Conservation (phyloP, 805 yeast genomes). For the Kodamaea neixiangensis region DNA sequence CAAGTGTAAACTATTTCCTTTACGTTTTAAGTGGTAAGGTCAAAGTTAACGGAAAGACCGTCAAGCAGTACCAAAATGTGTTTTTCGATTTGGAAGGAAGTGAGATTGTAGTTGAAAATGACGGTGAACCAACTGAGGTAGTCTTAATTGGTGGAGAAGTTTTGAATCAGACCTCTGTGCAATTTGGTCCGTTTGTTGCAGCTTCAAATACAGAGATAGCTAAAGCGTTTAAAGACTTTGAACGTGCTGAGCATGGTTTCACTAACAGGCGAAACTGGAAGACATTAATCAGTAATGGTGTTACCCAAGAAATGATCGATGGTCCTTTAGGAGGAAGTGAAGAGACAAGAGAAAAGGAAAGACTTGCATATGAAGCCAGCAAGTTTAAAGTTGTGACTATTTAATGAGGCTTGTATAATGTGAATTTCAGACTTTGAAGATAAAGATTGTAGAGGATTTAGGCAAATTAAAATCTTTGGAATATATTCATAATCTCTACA, state of each 20-base stretch:
- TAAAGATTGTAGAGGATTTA: too few species aligned
- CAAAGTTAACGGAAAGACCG: slow-evolving; percentile 41
- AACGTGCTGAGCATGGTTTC: slow-evolving; percentile 66
- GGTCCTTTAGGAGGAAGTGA: slow-evolving; percentile 38
- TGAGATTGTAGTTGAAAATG: slow-evolving; percentile 41
- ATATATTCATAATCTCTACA: too few species aligned
- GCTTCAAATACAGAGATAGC: slow-evolving; percentile 64
- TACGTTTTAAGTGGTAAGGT: slow-evolving; percentile 64
- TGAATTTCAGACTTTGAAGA: too few species aligned
- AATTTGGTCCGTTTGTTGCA: slow-evolving; percentile 92
- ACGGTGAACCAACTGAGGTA: slow-evolving; percentile 47
- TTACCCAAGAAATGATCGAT: slow-evolving; percentile 43
- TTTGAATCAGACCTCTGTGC: slow-evolving; percentile 74
- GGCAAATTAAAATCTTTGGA: too few species aligned
- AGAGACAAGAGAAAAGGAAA: slow-evolving; percentile 30
- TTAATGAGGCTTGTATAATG: background rate
- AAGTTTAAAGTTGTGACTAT: background rate
- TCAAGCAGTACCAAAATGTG: slow-evolving; percentile 51
- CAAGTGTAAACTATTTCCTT: slow-evolving; percentile 65
- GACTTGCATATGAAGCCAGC: background rate
- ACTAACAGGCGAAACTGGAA: slow-evolving; percentile 64
- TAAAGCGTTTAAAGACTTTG: slow-evolving; percentile 74
- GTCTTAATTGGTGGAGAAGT: slow-evolving; percentile 76
- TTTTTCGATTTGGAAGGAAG: slow-evolving; percentile 76
- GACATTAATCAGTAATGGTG: slow-evolving; percentile 48